Evolutionary conservation across 2,329 filamentous ascomycete genomes (phyloP), one percentile per base, ranked within the genome.

Genomic region (Furcasterigmium furcatum): DNA sequence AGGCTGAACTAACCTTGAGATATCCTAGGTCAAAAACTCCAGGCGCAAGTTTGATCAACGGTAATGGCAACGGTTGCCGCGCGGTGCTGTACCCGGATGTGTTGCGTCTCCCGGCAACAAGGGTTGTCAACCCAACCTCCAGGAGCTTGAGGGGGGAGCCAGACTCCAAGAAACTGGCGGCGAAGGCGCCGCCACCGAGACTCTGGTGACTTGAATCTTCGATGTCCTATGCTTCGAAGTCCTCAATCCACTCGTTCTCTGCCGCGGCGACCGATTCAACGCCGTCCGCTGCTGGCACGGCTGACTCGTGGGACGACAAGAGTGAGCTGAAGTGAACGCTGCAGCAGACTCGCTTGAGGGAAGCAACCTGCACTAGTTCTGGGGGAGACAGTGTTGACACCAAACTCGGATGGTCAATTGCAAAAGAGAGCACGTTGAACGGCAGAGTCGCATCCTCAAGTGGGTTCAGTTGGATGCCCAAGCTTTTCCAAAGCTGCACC

Each of bases 401-500:
- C 24, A 12, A 12, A 18, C 19, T 12, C 10, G 34, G 3, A 10
- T 19, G 34, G 7, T 18, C 34, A 36, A 36, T 36, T 4, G 16
- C 18, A 12, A 36, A 36, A 16, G 34, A 19, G 16, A 36, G 9
- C 34, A 9, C 9, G 34, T 36, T 36, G 6, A 16, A 9, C 8
- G 34, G 34, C n/a, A 36, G 18, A 6, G n/a, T 10, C n/a, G 34
- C n/a, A 8, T 36, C n/a, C 18, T 36, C 34, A 7, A 12, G 12
- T 7, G 24, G 7, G 9, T 25, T n/a, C 8, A 46, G 10, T 13
- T 35, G 25, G 9, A 50, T 32, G 16, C 49, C 49, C 8, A 52
- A 22, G n/a, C 36, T 48, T 13, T 21, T 13, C 49, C 49, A 52
- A 13, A 50, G 40, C 49, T 50, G 10, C 36, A n/a, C 22, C 14